Evolutionary conservation across 2,329 filamentous ascomycete genomes (phyloP), one percentile per base, ranked within the genome.

Genomic region (Helminthosporium solani): DNA sequence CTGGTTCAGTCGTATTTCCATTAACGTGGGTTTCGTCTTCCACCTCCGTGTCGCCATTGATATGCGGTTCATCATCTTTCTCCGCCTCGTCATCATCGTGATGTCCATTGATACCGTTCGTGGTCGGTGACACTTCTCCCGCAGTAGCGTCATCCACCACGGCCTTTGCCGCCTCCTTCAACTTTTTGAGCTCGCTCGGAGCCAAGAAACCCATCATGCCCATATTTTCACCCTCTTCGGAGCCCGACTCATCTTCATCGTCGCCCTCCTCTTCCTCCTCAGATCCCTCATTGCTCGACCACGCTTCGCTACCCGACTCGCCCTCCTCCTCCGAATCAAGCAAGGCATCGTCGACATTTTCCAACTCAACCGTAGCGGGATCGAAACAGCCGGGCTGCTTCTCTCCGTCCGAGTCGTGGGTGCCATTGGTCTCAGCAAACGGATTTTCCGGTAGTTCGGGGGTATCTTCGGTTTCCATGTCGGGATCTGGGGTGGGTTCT

Each of bases 71-170:
- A 6, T 73, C 73, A 11, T 70, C 71, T 14, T 73, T 63, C 18
- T n/a, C n/a, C n/a, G n/a, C n/a, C n/a, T 65, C 67, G 19, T 75
- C 76, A 3, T 70, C 71, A 1, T 67, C 70, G 7, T 68, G 66
- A 21, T 70, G 50, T 15, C 61, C 57, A 30, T 66, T 64, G 2
- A 50, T 30, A 7, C 52, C 52, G 21, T 58, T 54, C 3, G 36
- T 36, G 2, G 42, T 31, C 19, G 42, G 44, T 9, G 58, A 52
- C 4, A 57, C 75, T 2, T 73, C 73, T n/a, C n/a, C n/a, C n/a
- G 74, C 74, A 11, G 71, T 70, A 7, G 57, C 50, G 8, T 62
- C 63, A 7, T 63, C 56, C 9, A 64, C 36, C 21, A 50, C 50
- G 2, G 56, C 49, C 43, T 61, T 67, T 9, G 63, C 63, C 6